Evolutionary conservation across 179 eudicot genomes (phyloP).

Genomic region (Camellia oleifera): DNA sequence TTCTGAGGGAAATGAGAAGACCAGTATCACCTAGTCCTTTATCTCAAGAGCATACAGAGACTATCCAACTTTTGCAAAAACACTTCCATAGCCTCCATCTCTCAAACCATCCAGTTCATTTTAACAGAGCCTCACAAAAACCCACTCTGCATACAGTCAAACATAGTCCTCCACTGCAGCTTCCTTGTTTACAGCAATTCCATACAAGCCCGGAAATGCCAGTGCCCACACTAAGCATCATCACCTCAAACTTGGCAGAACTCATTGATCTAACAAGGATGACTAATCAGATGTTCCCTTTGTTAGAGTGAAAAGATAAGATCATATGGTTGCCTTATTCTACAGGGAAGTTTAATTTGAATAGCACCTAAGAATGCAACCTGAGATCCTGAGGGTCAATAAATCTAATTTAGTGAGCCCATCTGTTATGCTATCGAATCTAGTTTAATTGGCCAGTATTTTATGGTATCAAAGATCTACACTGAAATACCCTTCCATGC

Average conservation of each 20-base stretch:
- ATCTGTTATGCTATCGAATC: neutral
- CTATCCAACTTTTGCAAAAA: no score
- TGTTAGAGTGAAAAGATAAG: neutral
- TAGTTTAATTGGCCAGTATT: no score
- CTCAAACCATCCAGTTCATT: neutral
- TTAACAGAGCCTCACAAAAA: no score
- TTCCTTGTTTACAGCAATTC: no score
- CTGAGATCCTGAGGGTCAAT: no score
- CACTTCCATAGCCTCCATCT: no score
- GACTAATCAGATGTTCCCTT: neutral
- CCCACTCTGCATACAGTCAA: no score
- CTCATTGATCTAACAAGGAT: neutral
- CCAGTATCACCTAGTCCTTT: no score
- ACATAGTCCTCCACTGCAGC: no score
- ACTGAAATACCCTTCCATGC: neutral
- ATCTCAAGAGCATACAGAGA: no score
- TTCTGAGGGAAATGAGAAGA: no score
- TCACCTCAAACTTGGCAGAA: neutral
- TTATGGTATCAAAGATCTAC: neutral
- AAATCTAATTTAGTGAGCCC: neutral
- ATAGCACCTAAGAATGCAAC: neutral
- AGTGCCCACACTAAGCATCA: neutral
- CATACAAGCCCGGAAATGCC: no score
- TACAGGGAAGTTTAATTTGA: neutral
- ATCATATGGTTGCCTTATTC: neutral